phyloP scores from a whole-genome alignment of 805 yeast genomes.

The Yamadazyma sp. region DNA sequence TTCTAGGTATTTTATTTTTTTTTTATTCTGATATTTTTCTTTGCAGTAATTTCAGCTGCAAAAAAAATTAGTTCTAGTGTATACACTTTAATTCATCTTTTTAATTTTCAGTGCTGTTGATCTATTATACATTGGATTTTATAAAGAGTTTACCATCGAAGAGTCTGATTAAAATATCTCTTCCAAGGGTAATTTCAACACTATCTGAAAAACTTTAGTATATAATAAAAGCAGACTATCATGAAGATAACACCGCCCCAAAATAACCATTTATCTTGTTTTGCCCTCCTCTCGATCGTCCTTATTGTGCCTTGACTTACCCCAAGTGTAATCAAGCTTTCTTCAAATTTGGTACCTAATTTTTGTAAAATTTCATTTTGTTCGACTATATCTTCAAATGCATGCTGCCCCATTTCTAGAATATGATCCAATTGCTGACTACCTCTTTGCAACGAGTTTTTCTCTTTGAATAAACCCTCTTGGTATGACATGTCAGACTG shows the following conservation, averaged over 20 bases:
- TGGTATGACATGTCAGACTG: constrained; percentile 37
- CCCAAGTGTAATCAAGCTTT: constrained; percentile 76
- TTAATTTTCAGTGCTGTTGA: too few species aligned
- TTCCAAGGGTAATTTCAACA: too few species aligned
- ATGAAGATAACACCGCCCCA: constrained; percentile 68
- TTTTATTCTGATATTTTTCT: too few species aligned
- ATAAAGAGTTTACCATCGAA: too few species aligned
- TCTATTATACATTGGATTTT: too few species aligned
- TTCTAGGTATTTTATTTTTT: too few species aligned
- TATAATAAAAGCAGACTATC: constrained; percentile 63
- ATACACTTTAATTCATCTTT: too few species aligned
- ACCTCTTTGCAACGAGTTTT: constrained; percentile 59
- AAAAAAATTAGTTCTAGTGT: too few species aligned
- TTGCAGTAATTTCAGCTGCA: too few species aligned
- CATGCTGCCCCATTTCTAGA: constrained; percentile 81
- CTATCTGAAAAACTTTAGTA: constrained; percentile 62
- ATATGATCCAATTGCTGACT: constrained; percentile 85
- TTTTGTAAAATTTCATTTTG: constrained; percentile 71
- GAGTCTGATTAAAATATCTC: too few species aligned
- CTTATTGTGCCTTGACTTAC: constrained; percentile 82
- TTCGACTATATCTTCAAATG: constrained; percentile 80
- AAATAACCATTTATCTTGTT: constrained; percentile 83
- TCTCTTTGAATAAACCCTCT: constrained; percentile 71
- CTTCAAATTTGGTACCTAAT: constrained; percentile 62
- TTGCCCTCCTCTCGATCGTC: constrained; percentile 74